A percentile compares a stretch with the other conserved stretches of the same genome.
These are phyloP conservation scores for Hypoxylon lienhwacheense DNA, from an alignment of 495 filamentous ascomycete genomes.

Conservation along the genomic window DNA sequence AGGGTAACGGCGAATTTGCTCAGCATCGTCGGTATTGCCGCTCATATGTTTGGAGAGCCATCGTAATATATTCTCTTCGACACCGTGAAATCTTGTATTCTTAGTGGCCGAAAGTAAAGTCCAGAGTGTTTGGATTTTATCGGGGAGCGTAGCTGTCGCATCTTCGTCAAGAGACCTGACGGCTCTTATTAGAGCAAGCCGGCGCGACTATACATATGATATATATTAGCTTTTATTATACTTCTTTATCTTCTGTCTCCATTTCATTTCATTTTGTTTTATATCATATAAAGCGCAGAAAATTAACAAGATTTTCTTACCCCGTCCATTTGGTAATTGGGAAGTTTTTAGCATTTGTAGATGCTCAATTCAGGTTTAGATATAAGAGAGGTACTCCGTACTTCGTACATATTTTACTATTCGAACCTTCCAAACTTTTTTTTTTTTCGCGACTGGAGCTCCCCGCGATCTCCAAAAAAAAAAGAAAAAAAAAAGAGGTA, in stretches of 20 bases:
- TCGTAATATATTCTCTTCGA: constrained; percentile 52
- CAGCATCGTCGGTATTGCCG: constrained; percentile 43
- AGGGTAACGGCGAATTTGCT: constrained; percentile 49
- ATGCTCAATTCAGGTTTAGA: constrained; percentile 1
- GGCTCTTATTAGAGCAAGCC: constrained; percentile 34
- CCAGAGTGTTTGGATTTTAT: constrained; percentile 48
- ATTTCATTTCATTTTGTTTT: no score
- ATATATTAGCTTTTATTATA: constrained; percentile 15
- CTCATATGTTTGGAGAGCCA: constrained; percentile 55
- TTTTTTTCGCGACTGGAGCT: constrained; percentile 9
- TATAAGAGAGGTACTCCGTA: no score
- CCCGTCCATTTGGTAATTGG: constrained; percentile 33
- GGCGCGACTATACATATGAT: constrained; percentile 30
- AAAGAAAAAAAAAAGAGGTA: constrained; percentile 29
- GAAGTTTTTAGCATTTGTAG: constrained; percentile 24
- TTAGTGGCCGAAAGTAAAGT: constrained; percentile 35
- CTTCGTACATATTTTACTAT: no score
- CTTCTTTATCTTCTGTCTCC: no score
- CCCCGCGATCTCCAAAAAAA: constrained; percentile 38
- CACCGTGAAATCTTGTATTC: constrained; percentile 45
- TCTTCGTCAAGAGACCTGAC: constrained; percentile 47
- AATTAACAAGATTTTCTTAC: constrained; percentile 13
- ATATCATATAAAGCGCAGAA: background rate
- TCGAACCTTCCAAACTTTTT: constrained; percentile 32
- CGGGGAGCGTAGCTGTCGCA: constrained; percentile 38